Percentiles rank a stretch among this genome's conserved stretches.
These are phyloP conservation scores for Apophysomyces elegans DNA, from an alignment of 371 early-diverging fungal species.

Conservation along the genomic window DNA sequence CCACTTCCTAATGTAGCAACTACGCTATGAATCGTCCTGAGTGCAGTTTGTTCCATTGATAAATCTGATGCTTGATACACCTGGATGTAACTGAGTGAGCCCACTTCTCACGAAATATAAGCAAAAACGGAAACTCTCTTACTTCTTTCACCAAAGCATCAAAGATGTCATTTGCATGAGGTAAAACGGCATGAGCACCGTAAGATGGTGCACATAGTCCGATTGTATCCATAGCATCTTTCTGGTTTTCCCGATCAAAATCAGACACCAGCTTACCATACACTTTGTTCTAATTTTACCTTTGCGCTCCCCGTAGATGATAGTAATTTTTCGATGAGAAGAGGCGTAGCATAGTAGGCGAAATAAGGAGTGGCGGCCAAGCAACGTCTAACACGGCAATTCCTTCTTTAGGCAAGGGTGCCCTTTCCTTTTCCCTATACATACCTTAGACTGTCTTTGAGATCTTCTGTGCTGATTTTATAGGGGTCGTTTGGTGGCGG, in stretches of 20 bases:
- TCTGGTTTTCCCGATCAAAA: slow-evolving; percentile 49
- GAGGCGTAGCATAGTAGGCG: slow-evolving; percentile 75
- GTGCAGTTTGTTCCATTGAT: slow-evolving; percentile 60
- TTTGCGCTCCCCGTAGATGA: slow-evolving; percentile 81
- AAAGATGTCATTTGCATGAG: slow-evolving; percentile 68
- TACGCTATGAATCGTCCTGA: slow-evolving; percentile 62
- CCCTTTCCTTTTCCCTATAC: background rate
- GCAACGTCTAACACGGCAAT: slow-evolving; percentile 48
- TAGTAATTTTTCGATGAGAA: slow-evolving; percentile 81
- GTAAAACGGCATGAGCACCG: slow-evolving; percentile 64
- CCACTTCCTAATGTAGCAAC: slow-evolving; percentile 63
- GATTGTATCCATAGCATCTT: slow-evolving; percentile 81
- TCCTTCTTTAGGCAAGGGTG: slow-evolving; percentile 14
- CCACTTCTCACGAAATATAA: background rate
- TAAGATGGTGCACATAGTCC: slow-evolving; percentile 72
- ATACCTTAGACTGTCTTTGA: slow-evolving; percentile 71
- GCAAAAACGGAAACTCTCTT: slow-evolving; percentile 4
- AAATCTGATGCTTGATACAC: slow-evolving; percentile 67
- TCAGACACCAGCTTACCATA: background rate
- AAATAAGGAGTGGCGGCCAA: slow-evolving; percentile 74
- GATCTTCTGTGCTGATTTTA: slow-evolving; percentile 83
- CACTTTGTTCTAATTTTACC: slow-evolving; percentile 33
- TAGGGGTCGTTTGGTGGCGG: slow-evolving; percentile 85
- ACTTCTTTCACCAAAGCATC: slow-evolving; percentile 66
- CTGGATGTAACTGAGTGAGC: slow-evolving; percentile 28